Conservation (phyloP, 2,329 filamentous ascomycete genomes). For the Aspergillus aculeatus region DNA sequence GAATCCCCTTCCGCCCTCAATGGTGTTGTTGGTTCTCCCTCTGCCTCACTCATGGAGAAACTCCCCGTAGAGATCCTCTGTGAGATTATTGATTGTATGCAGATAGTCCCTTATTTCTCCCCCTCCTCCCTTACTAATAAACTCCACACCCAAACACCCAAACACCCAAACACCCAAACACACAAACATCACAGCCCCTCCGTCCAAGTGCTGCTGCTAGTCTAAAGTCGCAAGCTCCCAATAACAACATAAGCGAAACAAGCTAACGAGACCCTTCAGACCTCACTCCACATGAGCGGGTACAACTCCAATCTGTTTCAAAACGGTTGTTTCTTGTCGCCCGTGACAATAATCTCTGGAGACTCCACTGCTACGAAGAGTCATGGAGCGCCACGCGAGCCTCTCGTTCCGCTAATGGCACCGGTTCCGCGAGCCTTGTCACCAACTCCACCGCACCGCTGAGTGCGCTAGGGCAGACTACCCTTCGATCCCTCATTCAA, state of each 20-base stretch:
- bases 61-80: constrained; percentile 65
- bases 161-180: no score
- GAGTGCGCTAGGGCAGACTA: constrained; percentile 32
- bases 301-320: constrained; percentile 68
- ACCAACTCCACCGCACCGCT: constrained; percentile 36
- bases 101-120: constrained; percentile 17
- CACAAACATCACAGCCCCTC: neutral
- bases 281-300: constrained; percentile 64
- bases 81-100: constrained; percentile 62
- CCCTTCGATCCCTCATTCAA: constrained; percentile 36
- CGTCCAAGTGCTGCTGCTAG: constrained; percentile 1
- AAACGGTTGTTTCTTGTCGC: constrained; percentile 64
- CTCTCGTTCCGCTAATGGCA: constrained; percentile 19
- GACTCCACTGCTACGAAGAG: constrained; percentile 67
- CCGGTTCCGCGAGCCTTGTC: constrained; percentile 50
- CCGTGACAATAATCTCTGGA: constrained; percentile 76
- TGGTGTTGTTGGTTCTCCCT: constrained; percentile 22
- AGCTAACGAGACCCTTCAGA: constrained; percentile 42
- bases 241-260: constrained; percentile 1
- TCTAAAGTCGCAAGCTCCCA: constrained; percentile 20
- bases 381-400: constrained; percentile 63
- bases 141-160: constrained; percentile 5
- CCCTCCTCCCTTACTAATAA: constrained; percentile 10
- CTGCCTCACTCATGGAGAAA: constrained; percentile 46
- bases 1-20: constrained; percentile 24